These are phyloP conservation scores for Mucor mucedo DNA, from an alignment of 371 early-diverging fungal species.

Conservation along the genomic window DNA sequence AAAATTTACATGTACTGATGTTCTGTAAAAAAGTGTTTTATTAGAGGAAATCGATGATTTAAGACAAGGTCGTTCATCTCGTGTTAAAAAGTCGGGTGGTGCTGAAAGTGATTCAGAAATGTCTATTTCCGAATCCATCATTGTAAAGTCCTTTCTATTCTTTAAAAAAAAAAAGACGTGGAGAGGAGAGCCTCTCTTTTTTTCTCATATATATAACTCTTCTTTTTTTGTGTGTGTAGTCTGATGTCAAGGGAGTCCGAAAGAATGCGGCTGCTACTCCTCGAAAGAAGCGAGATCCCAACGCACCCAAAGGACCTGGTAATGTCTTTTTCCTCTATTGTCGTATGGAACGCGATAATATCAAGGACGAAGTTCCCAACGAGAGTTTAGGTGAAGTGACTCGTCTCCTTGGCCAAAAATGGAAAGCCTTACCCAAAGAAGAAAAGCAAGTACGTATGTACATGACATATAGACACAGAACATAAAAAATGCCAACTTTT, in stretches of 20 bases:
- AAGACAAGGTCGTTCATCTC: slow-evolving; percentile 10
- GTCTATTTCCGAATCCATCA: slow-evolving; percentile 29
- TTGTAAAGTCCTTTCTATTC: slow-evolving; percentile 13
- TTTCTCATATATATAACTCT: neutral
- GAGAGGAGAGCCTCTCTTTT: too few relatives aligned
- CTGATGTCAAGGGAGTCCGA: slow-evolving; percentile 8
- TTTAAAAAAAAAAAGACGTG: neutral
- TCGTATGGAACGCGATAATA: slow-evolving; percentile 52
- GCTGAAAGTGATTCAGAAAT: slow-evolving; percentile 32
- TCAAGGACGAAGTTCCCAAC: slow-evolving; percentile 56
- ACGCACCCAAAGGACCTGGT: slow-evolving; percentile 62
- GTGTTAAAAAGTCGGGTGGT: slow-evolving; percentile 3
- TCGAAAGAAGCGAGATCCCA: slow-evolving; percentile 56
- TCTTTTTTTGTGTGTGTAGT: slow-evolving; percentile 3
- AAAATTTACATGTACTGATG: neutral
- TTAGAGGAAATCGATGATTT: slow-evolving; percentile 29
- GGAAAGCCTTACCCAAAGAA: slow-evolving; percentile 48
- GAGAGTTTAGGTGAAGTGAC: slow-evolving; percentile 49
- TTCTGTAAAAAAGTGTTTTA: slow-evolving; percentile 12
- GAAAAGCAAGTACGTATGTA: slow-evolving; percentile 31
- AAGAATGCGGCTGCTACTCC: slow-evolving; percentile 15
- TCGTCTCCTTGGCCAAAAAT: slow-evolving; percentile 45
- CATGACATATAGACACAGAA: too few relatives aligned
- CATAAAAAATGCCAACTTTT: neutral
- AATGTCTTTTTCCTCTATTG: slow-evolving; percentile 65